A percentile compares a stretch with the other conserved stretches of the same genome.
Conservation (phyloP, 345 rosid species). For the Chamaenerion angustifolium region DNA sequence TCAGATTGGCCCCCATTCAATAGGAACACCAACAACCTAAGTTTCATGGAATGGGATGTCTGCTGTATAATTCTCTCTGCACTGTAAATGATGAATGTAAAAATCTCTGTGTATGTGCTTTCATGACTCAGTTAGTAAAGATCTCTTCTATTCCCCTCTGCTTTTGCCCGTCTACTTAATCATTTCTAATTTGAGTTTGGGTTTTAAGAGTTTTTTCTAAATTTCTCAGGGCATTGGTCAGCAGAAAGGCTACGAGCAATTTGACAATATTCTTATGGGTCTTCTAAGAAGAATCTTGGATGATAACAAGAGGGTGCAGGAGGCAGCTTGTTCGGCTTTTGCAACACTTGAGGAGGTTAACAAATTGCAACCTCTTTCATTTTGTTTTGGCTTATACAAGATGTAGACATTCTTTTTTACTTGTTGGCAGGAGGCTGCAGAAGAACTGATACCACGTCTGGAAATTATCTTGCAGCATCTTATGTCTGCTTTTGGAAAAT, state of each 20-base stretch:
- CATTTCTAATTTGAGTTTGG: background rate
- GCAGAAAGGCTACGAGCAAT: constrained; percentile 68
- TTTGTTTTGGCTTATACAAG: background rate
- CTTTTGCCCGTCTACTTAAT: too few species aligned
- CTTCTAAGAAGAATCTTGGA: constrained; percentile 75
- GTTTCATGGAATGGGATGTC: too few species aligned
- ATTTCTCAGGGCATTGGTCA: constrained; percentile 48
- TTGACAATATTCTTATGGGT: constrained; percentile 76
- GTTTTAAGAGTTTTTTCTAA: background rate
- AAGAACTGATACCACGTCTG: constrained; percentile 68
- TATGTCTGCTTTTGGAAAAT: constrained; percentile 92
- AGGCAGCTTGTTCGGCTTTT: constrained; percentile 99
- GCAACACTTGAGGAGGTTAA: constrained; percentile 96
- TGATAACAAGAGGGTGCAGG: constrained; percentile 92
- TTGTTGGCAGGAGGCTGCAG: constrained; percentile 72
- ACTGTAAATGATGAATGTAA: too few species aligned
- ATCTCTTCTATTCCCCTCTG: too few species aligned
- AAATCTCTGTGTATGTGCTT: too few species aligned
- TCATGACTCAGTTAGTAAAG: too few species aligned
- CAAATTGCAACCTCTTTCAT: background rate
- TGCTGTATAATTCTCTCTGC: too few species aligned
- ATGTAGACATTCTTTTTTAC: constrained; percentile 11
- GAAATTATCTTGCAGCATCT: constrained; percentile 85
- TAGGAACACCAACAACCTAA: too few species aligned
- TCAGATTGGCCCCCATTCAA: too few species aligned